Conservation (phyloP, 2,329 filamentous ascomycete species). For the Colletotrichum liaoningense region DNA sequence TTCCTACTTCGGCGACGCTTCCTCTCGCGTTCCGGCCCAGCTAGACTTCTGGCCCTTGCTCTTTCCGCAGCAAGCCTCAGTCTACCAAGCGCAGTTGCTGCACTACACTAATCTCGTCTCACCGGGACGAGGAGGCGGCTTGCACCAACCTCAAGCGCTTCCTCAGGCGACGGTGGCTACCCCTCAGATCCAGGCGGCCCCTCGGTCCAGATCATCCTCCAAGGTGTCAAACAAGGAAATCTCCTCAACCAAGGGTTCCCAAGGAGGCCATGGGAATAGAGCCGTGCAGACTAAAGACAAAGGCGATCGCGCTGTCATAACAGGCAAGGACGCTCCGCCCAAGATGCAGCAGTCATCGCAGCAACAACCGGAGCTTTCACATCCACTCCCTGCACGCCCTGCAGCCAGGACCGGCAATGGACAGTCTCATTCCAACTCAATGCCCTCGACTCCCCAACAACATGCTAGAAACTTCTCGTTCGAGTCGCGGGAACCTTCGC, state of each 20-base stretch:
- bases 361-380: conserved; percentile 46
- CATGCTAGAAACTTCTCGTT: conserved; percentile 85
- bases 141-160: conserved; percentile 65
- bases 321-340: conserved; percentile 62
- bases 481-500: conserved; percentile 83
- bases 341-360: conserved; percentile 61
- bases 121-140: conserved; percentile 64
- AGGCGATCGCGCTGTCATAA: conserved; percentile 71
- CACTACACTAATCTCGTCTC: conserved; percentile 76
- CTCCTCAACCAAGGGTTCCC: conserved; percentile 56
- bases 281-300: conserved; percentile 66
- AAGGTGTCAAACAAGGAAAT: conserved; percentile 69
- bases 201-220: conserved; percentile 69
- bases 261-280: conserved; percentile 75
- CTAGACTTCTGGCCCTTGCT: conserved; percentile 68
- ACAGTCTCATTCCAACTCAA: conserved; percentile 80
- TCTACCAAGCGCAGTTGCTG: conserved; percentile 71
- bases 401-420: conserved; percentile 39
- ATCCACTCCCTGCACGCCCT: conserved; percentile 40
- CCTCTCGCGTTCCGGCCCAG: conserved; percentile 48
- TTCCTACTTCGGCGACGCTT: conserved; percentile 32
- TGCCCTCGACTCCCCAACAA: conserved; percentile 93
- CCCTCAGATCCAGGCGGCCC: conserved; percentile 66
- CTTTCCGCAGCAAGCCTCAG: conserved; percentile 67
- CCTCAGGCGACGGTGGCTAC: conserved; percentile 61